Evolutionary conservation across 306 rosid species (phyloP).

Genomic region (Ziziphus jujuba): DNA sequence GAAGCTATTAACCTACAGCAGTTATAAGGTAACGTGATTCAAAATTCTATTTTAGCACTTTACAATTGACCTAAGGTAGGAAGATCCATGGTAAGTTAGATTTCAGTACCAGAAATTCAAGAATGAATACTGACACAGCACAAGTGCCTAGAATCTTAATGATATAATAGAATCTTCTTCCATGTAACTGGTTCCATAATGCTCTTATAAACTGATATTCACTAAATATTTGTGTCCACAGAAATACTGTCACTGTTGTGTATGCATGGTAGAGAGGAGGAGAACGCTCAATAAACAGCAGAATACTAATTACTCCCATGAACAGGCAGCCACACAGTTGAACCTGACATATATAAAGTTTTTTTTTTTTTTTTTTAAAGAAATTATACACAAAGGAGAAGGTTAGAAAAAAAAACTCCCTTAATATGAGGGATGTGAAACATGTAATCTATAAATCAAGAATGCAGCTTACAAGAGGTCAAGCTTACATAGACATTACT

Average conservation of each 20-base stretch:
- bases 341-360: constrained; percentile 50
- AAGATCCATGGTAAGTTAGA: constrained; percentile 17
- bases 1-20: constrained; percentile 75
- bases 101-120: constrained; percentile 75
- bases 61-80: constrained; percentile 16
- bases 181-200: constrained; percentile 63
- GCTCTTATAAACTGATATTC: constrained; percentile 65
- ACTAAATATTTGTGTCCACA: constrained; percentile 73
- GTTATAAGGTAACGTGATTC: constrained; percentile 25
- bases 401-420: not conserved
- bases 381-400: not conserved
- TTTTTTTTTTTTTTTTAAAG: no score
- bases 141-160: constrained; percentile 50
- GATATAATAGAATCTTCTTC: constrained; percentile 50
- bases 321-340: constrained; percentile 61
- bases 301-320: constrained; percentile 49
- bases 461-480: constrained; percentile 19
- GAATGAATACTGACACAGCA: constrained; percentile 58
- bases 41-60: constrained; percentile 29
- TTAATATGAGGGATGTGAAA: not conserved
- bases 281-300: constrained; percentile 72
- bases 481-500: constrained; percentile 58
- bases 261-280: constrained; percentile 91
- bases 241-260: constrained; percentile 62
- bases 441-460: not conserved